Conservation (phyloP, 805 yeast species). For the Metschnikowia shivogae region DNA sequence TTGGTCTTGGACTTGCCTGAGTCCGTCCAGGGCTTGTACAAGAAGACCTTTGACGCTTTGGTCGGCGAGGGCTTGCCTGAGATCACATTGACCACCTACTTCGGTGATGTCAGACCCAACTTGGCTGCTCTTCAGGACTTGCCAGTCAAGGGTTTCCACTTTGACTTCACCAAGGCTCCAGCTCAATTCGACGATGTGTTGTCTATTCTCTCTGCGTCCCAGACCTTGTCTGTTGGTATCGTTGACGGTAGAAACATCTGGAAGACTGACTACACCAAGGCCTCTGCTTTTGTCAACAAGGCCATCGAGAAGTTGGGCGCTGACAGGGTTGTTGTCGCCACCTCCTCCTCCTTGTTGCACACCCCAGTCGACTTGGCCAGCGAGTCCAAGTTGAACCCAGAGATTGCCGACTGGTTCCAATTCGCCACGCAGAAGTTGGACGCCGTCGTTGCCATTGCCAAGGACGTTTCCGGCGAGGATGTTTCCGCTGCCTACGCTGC, state of each 20-base stretch:
- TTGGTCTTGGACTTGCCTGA: conserved; percentile 90
- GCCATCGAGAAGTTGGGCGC: conserved; percentile 84
- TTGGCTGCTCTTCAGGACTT: conserved; percentile 79
- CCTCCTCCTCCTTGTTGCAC: conserved; percentile 96
- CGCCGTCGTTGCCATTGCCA: conserved; percentile 90
- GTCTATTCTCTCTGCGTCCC: conserved; percentile 60
- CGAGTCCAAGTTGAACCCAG: conserved; percentile 88
- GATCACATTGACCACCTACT: conserved; percentile 83
- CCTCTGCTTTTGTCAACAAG: conserved; percentile 73
- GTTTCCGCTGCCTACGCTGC: conserved; percentile 76
- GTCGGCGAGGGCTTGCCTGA: conserved; percentile 68
- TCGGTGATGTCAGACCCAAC: conserved; percentile 99
- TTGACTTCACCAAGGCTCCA: conserved; percentile 93
- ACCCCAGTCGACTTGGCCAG: conserved; percentile 94
- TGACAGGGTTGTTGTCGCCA: conserved; percentile 83
- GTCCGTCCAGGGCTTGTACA: conserved; percentile 78
- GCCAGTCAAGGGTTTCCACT: conserved; percentile 94
- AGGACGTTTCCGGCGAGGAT: conserved; percentile 78
- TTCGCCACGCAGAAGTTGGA: conserved; percentile 94
- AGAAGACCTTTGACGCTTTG: conserved; percentile 78
- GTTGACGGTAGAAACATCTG: conserved; percentile 99
- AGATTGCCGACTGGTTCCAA: conserved; percentile 96
- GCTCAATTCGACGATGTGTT: conserved; percentile 88
- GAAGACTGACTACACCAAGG: conserved; percentile 92
- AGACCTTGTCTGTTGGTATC: conserved; percentile 91